phyloP scores from a whole-genome alignment of 1,284 basidiomycete species.

The Ganoderma resinaceum region DNA sequence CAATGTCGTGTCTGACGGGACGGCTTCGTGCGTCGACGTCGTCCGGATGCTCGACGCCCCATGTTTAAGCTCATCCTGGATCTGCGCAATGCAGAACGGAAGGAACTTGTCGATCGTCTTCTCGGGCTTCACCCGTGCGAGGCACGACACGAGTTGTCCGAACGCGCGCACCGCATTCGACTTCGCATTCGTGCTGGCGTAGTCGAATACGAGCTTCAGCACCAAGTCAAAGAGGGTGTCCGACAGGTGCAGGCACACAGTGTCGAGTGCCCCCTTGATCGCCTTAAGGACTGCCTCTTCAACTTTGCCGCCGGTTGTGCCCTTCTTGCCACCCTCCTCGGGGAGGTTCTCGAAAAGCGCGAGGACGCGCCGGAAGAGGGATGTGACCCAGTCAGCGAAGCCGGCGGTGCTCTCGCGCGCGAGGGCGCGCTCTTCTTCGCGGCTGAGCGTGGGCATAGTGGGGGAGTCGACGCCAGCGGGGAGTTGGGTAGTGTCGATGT shows the following conservation, averaged over 20 bases:
- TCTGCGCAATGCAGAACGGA: constrained; percentile 81
- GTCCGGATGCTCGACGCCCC: constrained; percentile 94
- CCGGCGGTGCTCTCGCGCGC: constrained; percentile 81
- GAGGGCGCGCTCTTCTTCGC: constrained; percentile 76
- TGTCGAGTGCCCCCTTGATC: constrained; percentile 84
- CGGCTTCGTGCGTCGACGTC: constrained; percentile 83
- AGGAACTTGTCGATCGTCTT: constrained; percentile 85
- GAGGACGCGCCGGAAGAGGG: constrained; percentile 87
- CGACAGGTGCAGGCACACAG: constrained; percentile 89
- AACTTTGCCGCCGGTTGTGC: constrained; percentile 85
- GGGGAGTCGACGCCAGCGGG: constrained; percentile 64
- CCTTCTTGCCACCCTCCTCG: constrained; percentile 87
- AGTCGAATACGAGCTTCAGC: constrained; percentile 86
- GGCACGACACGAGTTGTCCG: constrained; percentile 88
- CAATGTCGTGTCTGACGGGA: constrained; percentile 90
- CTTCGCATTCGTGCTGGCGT: constrained; percentile 86
- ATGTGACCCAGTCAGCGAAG: constrained; percentile 92
- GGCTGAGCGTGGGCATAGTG: constrained; percentile 57
- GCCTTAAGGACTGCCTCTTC: constrained; percentile 87
- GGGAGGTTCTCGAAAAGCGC: constrained; percentile 93
- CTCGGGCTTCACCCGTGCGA: constrained; percentile 82
- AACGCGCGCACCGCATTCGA: constrained; percentile 92
- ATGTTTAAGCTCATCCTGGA: constrained; percentile 86
- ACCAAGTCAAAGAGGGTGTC: constrained; percentile 89
- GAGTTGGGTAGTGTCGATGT: constrained; percentile 53